Percentiles rank a stretch among this genome's conserved stretches.
phyloP scores from a whole-genome alignment of 768 basidiomycete species.

The Coprinopsis marcescibilis region DNA sequence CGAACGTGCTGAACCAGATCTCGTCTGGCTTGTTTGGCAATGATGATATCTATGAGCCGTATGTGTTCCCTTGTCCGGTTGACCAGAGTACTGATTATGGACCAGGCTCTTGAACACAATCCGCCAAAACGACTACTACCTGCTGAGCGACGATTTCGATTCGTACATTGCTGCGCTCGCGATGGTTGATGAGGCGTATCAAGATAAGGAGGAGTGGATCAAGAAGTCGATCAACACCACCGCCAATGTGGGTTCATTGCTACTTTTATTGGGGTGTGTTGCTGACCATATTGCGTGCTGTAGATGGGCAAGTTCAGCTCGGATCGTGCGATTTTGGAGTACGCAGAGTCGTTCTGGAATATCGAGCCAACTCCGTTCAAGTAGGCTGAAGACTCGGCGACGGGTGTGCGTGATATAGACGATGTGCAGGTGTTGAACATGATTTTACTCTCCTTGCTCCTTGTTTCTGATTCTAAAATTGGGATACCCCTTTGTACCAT shows the following conservation, averaged over 20 bases:
- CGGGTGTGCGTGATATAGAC: too few species aligned
- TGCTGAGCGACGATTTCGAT: neutral
- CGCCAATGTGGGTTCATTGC: slow-evolving; percentile 47
- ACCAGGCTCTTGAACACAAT: slow-evolving; percentile 20
- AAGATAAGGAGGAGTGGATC: slow-evolving; percentile 81
- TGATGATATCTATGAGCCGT: slow-evolving; percentile 79
- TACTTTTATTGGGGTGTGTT: neutral
- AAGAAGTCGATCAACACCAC: slow-evolving; percentile 86
- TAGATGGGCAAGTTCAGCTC: slow-evolving; percentile 97
- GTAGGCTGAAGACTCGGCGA: slow-evolving; percentile 1
- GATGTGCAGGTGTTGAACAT: too few species aligned
- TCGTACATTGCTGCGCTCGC: slow-evolving; percentile 74
- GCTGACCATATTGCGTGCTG: neutral
- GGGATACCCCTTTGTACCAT: too few species aligned
- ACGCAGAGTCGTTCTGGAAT: slow-evolving; percentile 87
- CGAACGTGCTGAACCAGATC: slow-evolving; percentile 71
- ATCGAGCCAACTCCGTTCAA: slow-evolving; percentile 43
- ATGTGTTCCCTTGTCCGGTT: too few species aligned
- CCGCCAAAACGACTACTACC: slow-evolving; percentile 1
- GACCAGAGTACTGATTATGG: too few species aligned
- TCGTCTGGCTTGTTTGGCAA: slow-evolving; percentile 80
- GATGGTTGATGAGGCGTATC: slow-evolving; percentile 88
- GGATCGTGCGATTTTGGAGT: slow-evolving; percentile 88
- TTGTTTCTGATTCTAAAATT: too few species aligned
- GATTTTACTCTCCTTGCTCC: too few species aligned